Evolutionary conservation across 2,329 filamentous ascomycete genomes (phyloP), one percentile per base, ranked within the genome.

Genomic region (Fusarium hainanense): DNA sequence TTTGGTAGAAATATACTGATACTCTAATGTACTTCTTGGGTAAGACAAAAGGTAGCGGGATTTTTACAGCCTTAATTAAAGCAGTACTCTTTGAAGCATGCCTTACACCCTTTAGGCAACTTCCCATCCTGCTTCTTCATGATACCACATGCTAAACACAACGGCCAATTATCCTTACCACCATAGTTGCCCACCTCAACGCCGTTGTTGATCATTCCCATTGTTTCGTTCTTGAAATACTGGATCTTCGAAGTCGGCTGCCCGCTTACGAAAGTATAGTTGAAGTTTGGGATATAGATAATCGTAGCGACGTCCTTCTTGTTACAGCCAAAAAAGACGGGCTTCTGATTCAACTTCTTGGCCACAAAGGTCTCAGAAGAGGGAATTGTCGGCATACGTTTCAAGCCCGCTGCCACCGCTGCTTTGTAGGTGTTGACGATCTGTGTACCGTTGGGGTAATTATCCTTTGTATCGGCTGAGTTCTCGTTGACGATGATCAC

Each of bases 401-500:
- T 50, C 23, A 61, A 7, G 0, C 58, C 58, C 0, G 44, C 58
- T 1, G 58, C 58, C 25, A 40, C 13, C 4, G 58, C 58, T 37
- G 58, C 58, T 20, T 50, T 61, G 13, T 61, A 58, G 3, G 58
- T 61, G 14, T 61, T 61, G 0, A 58, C n/a, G 7, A 61, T 61
- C 5, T 49, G 14, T 3, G 58, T 61, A 4, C 58, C 58, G 23
- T 61, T 40, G 7, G 58, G 58, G 0, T 50, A 61, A 7, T 49
- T 42, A 1, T 30, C n/a, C 4, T 44, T 12, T 21, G 58, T 61
- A 4, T 61, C 58, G 18, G 58, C 58, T 0, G 58, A 61, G 44
- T 61, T 61, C n/a, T 61, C 58, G 4, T 61, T 61, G 28, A 61
- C 58, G n/a, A 61, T 61, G 0, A 61, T 61, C 0, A 58, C 58